Base-by-base conservation (phyloP, 2,329 filamentous ascomycete species). In the Pseudopyricularia cyperi region DNA sequence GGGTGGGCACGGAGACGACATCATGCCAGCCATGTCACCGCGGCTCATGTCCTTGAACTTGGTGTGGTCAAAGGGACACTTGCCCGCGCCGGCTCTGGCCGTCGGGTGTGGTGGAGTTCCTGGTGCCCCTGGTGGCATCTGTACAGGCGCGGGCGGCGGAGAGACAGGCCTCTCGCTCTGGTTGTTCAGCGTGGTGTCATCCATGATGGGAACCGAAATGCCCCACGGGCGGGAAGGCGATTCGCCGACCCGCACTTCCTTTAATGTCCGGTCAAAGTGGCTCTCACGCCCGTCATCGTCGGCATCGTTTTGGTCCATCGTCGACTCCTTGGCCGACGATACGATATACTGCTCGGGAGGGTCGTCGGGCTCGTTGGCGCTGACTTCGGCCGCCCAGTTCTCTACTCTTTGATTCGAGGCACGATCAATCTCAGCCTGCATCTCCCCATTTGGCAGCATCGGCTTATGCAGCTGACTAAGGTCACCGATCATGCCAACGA, bases 161-260 rank as follows among this genome's bases (percentile, higher is more conserved):
- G 78, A 80, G 19, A 71, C 63, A 3, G 75, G 75, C 47, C 72
- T 68, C 19, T 65, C 63, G 14, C 64, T 62, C 12, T 63, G 67
- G 28, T 57, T 50, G 11, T 56, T 57, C n/a, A 66, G 59, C 4
- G 63, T 64, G 19, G 65, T 60, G 6, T 64, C 56, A 50, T 76
- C 71, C 56, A 76, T 72, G 35, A 79, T 66, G 3, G 90, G 90
- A 0, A 96, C 83, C 5, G 81, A 80, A 51, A 96, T 95, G 6
- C 90, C 90, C 90, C 90, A 96, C 14, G 91, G 91, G 46, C 91
- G 77, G 65, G 87, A 95, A 5, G 91, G 91, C 14, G 88, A 95
- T 67, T 97, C 91, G 44, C 91, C 91, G 22, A 97, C 82, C n/a
- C 91, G 78, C 9, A 97, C 80, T 60, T 96, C 91, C 62, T 91